Conservation (phyloP, 306 rosid species). For the Fragaria ananassa region DNA sequence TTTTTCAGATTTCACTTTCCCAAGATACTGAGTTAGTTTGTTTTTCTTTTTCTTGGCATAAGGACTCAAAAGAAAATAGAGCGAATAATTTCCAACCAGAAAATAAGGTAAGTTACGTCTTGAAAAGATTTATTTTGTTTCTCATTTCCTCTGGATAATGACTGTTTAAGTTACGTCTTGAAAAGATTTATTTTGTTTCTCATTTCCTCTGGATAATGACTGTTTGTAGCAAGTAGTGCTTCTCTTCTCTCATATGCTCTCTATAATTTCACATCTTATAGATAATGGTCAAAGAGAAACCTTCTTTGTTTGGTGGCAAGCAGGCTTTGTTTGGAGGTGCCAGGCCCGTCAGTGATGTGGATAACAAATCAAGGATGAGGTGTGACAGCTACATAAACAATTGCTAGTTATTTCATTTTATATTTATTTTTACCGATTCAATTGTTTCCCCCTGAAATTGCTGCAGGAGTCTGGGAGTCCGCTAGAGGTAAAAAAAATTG, state of each 20-base stretch:
- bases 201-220: neutral
- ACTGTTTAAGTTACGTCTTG: constrained; percentile 6
- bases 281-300: constrained; percentile 43
- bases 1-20: constrained; percentile 14
- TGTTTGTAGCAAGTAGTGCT: neutral
- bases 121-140: neutral
- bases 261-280: constrained; percentile 21
- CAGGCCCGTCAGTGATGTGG: constrained; percentile 35
- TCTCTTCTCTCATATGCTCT: neutral
- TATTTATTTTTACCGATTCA: neutral
- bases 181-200: neutral
- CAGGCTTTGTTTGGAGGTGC: constrained; percentile 43
- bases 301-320: constrained; percentile 51
- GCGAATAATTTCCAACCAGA: constrained; percentile 49
- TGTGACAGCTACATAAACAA: constrained; percentile 20
- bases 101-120: constrained; percentile 45
- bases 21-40: constrained; percentile 39
- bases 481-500: constrained; percentile 34
- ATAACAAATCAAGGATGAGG: constrained; percentile 43
- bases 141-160: neutral
- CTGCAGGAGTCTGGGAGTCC: constrained; percentile 69
- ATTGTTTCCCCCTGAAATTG: constrained; percentile 18
- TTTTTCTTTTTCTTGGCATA: constrained; percentile 44
- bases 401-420: neutral
- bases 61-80: constrained; percentile 95